Percentiles rank a stretch among this genome's conserved stretches.
Evolutionary conservation across 768 basidiomycete genomes (phyloP).

Genomic region (Cyclocybe aegerita): DNA sequence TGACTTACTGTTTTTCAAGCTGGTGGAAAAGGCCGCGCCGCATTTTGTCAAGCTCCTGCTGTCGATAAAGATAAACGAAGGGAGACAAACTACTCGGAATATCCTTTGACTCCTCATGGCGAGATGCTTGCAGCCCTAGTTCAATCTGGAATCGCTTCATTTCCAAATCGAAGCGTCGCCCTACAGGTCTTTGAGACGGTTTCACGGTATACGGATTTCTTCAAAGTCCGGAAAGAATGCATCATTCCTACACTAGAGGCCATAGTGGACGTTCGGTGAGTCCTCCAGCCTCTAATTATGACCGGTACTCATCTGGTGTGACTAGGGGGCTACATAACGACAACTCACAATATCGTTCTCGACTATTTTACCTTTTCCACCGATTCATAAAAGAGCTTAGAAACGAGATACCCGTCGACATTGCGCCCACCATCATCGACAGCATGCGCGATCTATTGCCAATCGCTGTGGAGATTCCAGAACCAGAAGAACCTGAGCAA

Average conservation of each 20-base stretch:
- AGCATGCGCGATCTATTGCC: conserved; percentile 74
- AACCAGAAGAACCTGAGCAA: conserved; percentile 68
- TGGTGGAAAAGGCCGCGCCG: conserved; percentile 78
- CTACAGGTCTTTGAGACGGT: conserved; percentile 93
- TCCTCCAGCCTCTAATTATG: conserved; percentile 4
- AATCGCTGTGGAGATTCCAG: conserved; percentile 75
- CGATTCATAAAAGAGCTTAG: conserved; percentile 85
- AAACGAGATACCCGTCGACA: conserved; percentile 71
- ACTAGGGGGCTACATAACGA: conserved; percentile 83
- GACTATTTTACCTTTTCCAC: conserved; percentile 91
- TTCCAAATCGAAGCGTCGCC: conserved; percentile 80
- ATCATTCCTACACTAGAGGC: conserved; percentile 86
- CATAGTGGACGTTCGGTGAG: conserved; percentile 82
- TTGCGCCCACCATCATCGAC: conserved; percentile 71
- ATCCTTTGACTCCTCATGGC: conserved; percentile 86
- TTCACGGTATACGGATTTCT: conserved; percentile 94
- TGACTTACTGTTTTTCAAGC: conserved; percentile 33
- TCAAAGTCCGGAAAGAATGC: conserved; percentile 88
- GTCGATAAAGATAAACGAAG: conserved; percentile 69
- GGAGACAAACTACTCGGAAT: conserved; percentile 70
- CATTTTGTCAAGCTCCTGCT: conserved; percentile 79
- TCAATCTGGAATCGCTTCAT: conserved; percentile 76
- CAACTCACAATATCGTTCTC: conserved; percentile 64
- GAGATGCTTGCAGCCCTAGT: conserved; percentile 86
- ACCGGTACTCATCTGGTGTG: not conserved